phyloP scores from a whole-genome alignment of 2,329 filamentous ascomycete species.

The Exophiala spinifera region DNA sequence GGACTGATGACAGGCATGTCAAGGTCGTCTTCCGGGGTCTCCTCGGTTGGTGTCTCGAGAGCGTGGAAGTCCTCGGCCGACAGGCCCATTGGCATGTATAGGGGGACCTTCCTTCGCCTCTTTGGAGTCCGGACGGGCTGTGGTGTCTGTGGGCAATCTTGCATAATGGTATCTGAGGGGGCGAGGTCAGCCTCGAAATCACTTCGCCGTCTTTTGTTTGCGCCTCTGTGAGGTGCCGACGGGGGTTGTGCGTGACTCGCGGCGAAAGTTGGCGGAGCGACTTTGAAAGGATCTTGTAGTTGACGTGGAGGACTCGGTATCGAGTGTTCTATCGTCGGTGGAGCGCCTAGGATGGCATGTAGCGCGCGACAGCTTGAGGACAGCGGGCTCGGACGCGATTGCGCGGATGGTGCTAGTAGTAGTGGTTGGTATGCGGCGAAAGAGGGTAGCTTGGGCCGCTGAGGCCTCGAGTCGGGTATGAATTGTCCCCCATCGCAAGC shows the following conservation, averaged over 20 bases:
- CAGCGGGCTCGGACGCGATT: constrained; percentile 40
- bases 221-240: constrained; percentile 34
- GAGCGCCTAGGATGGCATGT: constrained; percentile 27
- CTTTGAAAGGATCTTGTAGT: constrained; percentile 28
- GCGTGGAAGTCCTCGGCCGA: constrained; percentile 44
- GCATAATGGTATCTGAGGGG: constrained; percentile 16
- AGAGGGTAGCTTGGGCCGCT: constrained; percentile 27
- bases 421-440: constrained; percentile 40
- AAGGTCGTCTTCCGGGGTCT: constrained; percentile 21
- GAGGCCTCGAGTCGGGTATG: constrained; percentile 7
- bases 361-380: constrained; percentile 29
- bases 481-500: constrained; percentile 39
- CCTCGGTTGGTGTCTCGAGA: constrained; percentile 31
- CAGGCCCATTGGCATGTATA: constrained; percentile 45
- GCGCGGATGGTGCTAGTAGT: constrained; percentile 28
- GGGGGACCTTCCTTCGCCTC: constrained; percentile 41
- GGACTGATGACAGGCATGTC: constrained; percentile 21
- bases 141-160: constrained; percentile 19
- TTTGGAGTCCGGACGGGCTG: constrained; percentile 40
- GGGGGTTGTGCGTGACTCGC: constrained; percentile 25
- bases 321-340: constrained; percentile 31
- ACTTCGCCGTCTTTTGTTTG: constrained; percentile 41
- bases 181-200: constrained; percentile 30
- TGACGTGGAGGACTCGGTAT: constrained; percentile 33
- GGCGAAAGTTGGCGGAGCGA: constrained; percentile 11